phyloP scores from a whole-genome alignment of 2,329 filamentous ascomycete species.

The Stagonosporopsis cucurbitacearum region DNA sequence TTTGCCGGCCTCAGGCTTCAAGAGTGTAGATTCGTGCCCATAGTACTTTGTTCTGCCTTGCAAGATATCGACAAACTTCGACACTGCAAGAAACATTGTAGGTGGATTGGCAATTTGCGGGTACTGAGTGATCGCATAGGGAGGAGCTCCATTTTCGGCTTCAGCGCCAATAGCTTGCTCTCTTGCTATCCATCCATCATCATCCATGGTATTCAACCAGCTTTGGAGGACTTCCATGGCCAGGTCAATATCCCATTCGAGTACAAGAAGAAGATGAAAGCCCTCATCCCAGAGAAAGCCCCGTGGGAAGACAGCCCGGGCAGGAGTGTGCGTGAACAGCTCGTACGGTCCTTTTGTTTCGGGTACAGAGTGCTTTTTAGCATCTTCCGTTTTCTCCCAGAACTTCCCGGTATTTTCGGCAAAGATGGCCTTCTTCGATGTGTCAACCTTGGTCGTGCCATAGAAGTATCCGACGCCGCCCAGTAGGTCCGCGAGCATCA shows the following conservation, averaged over 20 bases:
- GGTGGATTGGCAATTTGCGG: constrained; percentile 96
- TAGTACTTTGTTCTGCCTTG: constrained; percentile 54
- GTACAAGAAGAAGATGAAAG: constrained; percentile 86
- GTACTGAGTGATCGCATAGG: constrained; percentile 90
- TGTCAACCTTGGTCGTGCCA: constrained; percentile 83
- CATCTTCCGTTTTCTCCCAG: constrained; percentile 86
- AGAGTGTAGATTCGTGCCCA: constrained; percentile 62
- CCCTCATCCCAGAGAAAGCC: constrained; percentile 98
- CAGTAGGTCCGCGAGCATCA: constrained; percentile 88
- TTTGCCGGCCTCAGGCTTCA: constrained; percentile 68
- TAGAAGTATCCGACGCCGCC: constrained; percentile 94
- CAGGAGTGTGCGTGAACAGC: constrained; percentile 87
- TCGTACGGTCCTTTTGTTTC: constrained; percentile 80
- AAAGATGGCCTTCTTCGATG: constrained; percentile 85
- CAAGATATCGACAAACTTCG: constrained; percentile 71
- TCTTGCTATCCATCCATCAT: constrained; percentile 93
- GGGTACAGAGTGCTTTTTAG: constrained; percentile 71
- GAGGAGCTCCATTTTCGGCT: constrained; percentile 86
- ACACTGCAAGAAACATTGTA: constrained; percentile 86
- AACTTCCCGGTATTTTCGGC: constrained; percentile 93
- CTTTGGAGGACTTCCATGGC: constrained; percentile 84
- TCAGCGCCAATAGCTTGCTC: constrained; percentile 92
- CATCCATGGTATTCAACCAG: constrained; percentile 94
- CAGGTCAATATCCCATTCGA: constrained; percentile 91
- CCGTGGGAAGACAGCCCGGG: constrained; percentile 89